These are phyloP conservation scores for Trichoderma erinaceum DNA, from an alignment of 495 filamentous ascomycete genomes.

Conservation along the genomic window DNA sequence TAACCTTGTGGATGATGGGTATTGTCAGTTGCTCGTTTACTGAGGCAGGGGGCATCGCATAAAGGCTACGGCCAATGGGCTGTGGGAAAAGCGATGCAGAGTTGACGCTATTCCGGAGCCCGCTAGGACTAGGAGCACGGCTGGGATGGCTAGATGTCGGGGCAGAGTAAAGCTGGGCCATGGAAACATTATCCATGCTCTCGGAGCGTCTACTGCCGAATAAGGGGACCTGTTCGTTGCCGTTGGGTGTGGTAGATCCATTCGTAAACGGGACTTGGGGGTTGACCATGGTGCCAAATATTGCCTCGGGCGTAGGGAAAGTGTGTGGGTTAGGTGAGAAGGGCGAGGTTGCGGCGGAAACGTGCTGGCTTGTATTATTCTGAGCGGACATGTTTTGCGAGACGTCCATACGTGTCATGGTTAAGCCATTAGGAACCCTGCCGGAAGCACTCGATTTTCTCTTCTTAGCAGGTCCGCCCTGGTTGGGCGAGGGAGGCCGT, in stretches of 20 bases:
- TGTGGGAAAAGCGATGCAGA: constrained; percentile 40
- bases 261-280: constrained; percentile 43
- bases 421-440: constrained; percentile 63
- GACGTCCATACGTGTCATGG: constrained; percentile 72
- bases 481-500: constrained; percentile 59
- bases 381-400: constrained; percentile 26
- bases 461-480: constrained; percentile 59
- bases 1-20: constrained; percentile 62
- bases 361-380: constrained; percentile 15
- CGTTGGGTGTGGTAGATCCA: constrained; percentile 59
- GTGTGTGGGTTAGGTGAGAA: constrained; percentile 34
- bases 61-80: constrained; percentile 28
- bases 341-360: constrained; percentile 36
- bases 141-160: constrained; percentile 57
- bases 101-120: constrained; percentile 40
- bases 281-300: constrained; percentile 24
- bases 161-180: constrained; percentile 54
- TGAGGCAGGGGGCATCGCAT: constrained; percentile 27
- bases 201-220: constrained; percentile 46
- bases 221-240: constrained; percentile 43
- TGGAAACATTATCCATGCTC: constrained; percentile 50
- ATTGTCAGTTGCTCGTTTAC: constrained; percentile 26
- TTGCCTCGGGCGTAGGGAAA: constrained; percentile 25
- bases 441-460: constrained; percentile 60
- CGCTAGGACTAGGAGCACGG: constrained; percentile 44